These are phyloP conservation scores for Saturnispora ahearnii DNA, from an alignment of 805 yeast species.

Conservation along the genomic window DNA sequence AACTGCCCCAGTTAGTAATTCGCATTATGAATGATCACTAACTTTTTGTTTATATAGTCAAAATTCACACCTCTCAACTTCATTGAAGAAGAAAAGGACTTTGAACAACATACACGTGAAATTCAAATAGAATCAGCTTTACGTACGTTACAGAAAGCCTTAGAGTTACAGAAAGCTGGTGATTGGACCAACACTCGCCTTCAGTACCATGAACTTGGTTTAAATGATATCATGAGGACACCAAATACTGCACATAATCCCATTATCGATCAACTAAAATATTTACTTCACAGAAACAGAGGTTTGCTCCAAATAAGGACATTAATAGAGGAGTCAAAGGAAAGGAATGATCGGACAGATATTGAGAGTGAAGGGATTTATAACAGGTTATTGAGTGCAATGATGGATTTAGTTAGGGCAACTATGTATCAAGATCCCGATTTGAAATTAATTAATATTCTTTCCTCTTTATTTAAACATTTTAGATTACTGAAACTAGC, in stretches of 20 bases:
- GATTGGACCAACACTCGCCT: slow-evolving; percentile 41
- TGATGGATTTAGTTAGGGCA: slow-evolving; percentile 60
- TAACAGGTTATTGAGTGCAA: slow-evolving; percentile 16
- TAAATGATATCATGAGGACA: slow-evolving; percentile 53
- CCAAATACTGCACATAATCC: slow-evolving; percentile 41
- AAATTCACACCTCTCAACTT: slow-evolving; percentile 74
- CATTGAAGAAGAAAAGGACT: slow-evolving; percentile 67
- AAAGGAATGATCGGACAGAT: background rate
- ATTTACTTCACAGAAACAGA: slow-evolving; percentile 70
- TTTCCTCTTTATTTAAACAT: slow-evolving; percentile 43
- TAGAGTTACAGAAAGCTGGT: slow-evolving; percentile 46
- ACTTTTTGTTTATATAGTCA: slow-evolving; percentile 31
- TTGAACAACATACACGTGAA: slow-evolving; percentile 87
- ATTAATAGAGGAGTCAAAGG: slow-evolving; percentile 1
- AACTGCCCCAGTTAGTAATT: background rate
- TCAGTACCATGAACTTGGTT: slow-evolving; percentile 54
- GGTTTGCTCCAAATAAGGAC: slow-evolving; percentile 56
- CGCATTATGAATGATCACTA: slow-evolving; percentile 1
- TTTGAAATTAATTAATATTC: slow-evolving; percentile 38
- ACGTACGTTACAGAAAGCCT: slow-evolving; percentile 62
- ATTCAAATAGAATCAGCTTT: slow-evolving; percentile 84
- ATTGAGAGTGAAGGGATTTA: slow-evolving; percentile 7
- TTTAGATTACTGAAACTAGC: slow-evolving; percentile 42
- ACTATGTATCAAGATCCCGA: slow-evolving; percentile 64
- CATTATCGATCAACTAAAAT: slow-evolving; percentile 62